Percentiles rank a stretch among this genome's conserved stretches.
These are phyloP conservation scores for Botrytis tulipae DNA, from an alignment of 2,329 filamentous ascomycete genomes.

Conservation along the genomic window DNA sequence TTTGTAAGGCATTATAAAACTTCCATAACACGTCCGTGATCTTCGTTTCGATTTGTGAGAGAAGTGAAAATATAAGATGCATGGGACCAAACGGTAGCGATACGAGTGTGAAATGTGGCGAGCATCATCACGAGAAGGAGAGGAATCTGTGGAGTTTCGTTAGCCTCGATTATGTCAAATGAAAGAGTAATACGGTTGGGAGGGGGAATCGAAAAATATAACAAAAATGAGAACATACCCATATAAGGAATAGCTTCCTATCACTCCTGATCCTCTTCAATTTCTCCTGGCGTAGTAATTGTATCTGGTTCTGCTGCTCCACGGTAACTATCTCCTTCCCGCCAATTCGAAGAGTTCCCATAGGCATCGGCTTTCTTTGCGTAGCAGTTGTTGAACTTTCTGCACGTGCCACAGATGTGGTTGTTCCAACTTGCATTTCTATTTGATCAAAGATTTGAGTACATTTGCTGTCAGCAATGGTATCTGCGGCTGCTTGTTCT, in stretches of 20 bases:
- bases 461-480: constrained; percentile 58
- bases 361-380: constrained; percentile 39
- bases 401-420: constrained; percentile 25
- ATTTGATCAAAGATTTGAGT: constrained; percentile 51
- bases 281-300: constrained; percentile 59
- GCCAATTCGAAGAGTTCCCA: constrained; percentile 56
- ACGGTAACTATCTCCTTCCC: constrained; percentile 62
- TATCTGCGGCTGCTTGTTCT: constrained; percentile 56
- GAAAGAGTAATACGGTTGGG: neutral
- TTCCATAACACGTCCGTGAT: constrained; percentile 33
- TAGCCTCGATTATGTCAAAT: neutral
- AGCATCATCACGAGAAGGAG: constrained; percentile 49
- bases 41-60: constrained; percentile 24
- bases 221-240: constrained; percentile 47
- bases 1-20: constrained; percentile 25
- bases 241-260: constrained; percentile 66
- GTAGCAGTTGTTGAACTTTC: constrained; percentile 41
- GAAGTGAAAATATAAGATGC: constrained; percentile 27
- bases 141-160: constrained; percentile 46
- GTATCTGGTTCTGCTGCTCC: constrained; percentile 63
- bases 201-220: constrained; percentile 4
- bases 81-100: constrained; percentile 46
- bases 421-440: constrained; percentile 7
- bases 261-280: constrained; percentile 63
- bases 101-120: constrained; percentile 51